These are phyloP conservation scores for Paraphoma chrysanthemicola DNA, from an alignment of 2,329 filamentous ascomycete genomes.

Conservation along the genomic window DNA sequence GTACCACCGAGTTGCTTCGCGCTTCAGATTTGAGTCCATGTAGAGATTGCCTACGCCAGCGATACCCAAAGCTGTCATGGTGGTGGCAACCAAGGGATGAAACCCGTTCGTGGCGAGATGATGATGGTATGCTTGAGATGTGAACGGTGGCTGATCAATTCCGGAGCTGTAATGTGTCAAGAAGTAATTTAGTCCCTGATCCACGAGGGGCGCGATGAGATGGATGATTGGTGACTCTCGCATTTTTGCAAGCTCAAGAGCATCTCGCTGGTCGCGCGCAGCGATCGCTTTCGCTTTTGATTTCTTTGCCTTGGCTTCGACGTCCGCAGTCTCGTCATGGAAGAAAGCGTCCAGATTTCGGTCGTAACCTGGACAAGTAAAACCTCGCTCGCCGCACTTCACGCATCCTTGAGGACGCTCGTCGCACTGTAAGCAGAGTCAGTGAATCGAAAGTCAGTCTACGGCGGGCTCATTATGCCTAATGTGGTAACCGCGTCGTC, in stretches of 20 bases:
- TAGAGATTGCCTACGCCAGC: slow-evolving; percentile 40
- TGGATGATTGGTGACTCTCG: slow-evolving; percentile 16
- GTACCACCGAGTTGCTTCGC: slow-evolving; percentile 40
- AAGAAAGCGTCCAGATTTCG: slow-evolving; percentile 37
- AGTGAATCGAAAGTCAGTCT: too few relatives aligned
- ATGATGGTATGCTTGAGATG: slow-evolving; percentile 27
- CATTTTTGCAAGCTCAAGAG: slow-evolving; percentile 4
- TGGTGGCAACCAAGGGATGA: slow-evolving; percentile 38
- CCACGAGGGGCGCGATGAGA: slow-evolving; percentile 31
- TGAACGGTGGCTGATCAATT: slow-evolving; percentile 35
- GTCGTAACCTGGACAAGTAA: slow-evolving; percentile 42
- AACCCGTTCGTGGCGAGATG: slow-evolving; percentile 40
- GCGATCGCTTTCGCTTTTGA: slow-evolving; percentile 40
- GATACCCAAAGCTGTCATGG: slow-evolving; percentile 45
- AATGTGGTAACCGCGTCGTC: not conserved
- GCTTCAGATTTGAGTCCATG: slow-evolving; percentile 31
- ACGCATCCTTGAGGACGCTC: slow-evolving; percentile 35
- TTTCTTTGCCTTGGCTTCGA: slow-evolving; percentile 33
- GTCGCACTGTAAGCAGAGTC: slow-evolving; percentile 31
- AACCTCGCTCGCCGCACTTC: slow-evolving; percentile 32
- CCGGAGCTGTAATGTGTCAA: slow-evolving; percentile 36
- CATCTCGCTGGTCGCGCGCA: slow-evolving; percentile 25
- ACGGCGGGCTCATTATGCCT: too few relatives aligned
- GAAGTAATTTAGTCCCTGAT: slow-evolving; percentile 44
- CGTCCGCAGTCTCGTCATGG: slow-evolving; percentile 39